phyloP scores from a whole-genome alignment of 345 rosid species.

The Citrus reticulata region DNA sequence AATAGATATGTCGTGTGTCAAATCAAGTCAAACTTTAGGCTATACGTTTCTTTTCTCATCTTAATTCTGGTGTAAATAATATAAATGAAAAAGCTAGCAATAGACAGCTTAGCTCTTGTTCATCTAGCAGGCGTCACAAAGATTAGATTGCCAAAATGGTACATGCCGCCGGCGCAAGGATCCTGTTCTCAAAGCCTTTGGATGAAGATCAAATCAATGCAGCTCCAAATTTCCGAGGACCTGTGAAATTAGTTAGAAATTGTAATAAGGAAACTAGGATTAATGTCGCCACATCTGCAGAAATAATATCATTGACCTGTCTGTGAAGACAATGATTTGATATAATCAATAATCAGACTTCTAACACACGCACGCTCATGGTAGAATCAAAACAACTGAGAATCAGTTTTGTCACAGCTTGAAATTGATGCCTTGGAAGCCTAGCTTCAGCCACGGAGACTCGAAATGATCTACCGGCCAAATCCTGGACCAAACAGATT shows the following conservation, averaged over 20 bases:
- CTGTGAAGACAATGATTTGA: neutral
- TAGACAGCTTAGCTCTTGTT: slow-evolving; percentile 5
- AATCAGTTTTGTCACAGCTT: neutral
- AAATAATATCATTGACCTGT: neutral
- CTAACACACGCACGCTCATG: neutral
- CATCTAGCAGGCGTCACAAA: neutral
- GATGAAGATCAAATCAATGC: neutral
- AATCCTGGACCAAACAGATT: slow-evolving; percentile 48
- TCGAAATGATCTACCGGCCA: slow-evolving; percentile 80
- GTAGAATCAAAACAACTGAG: neutral
- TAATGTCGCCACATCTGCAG: neutral
- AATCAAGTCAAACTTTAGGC: neutral
- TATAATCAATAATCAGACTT: neutral
- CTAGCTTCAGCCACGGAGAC: slow-evolving; percentile 80
- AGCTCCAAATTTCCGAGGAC: slow-evolving; percentile 13
- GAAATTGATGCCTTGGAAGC: slow-evolving; percentile 16
- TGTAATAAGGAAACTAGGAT: neutral
- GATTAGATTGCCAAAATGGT: neutral
- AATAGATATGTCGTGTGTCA: slow-evolving; percentile 10
- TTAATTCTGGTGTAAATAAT: slow-evolving; percentile 11
- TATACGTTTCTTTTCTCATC: slow-evolving; percentile 13
- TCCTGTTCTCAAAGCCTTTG: neutral
- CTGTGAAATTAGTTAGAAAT: slow-evolving; percentile 9
- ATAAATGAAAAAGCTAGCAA: slow-evolving; percentile 8
- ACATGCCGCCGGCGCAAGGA: slow-evolving; percentile 6